phyloP scores from a whole-genome alignment of 495 filamentous ascomycete species.

The Xylaria telfairii region DNA sequence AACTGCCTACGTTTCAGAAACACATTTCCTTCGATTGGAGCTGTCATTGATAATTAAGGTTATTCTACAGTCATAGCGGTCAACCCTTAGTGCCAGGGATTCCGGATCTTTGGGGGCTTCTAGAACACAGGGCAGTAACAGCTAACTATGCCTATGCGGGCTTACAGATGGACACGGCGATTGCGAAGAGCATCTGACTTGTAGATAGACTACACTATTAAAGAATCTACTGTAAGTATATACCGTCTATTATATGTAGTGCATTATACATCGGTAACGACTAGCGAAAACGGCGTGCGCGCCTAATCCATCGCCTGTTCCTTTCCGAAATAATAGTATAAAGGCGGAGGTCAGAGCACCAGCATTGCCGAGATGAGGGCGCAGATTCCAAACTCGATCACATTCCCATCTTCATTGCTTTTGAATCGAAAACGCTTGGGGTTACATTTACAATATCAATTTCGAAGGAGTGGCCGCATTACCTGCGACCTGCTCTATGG shows the following conservation, averaged over 20 bases:
- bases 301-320: conserved; percentile 3
- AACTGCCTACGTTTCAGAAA: conserved; percentile 9
- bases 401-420: background rate
- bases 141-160: background rate
- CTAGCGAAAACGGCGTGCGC: conserved; percentile 9
- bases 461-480: conserved; percentile 16
- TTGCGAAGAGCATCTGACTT: background rate
- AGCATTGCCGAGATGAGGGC: background rate
- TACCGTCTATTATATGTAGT: background rate
- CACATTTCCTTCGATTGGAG: background rate
- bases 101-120: background rate
- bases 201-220: background rate
- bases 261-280: background rate
- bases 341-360: background rate
- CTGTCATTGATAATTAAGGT: conserved; percentile 8
- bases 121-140: conserved; percentile 7
- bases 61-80: conserved; percentile 13
- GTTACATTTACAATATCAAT: conserved; percentile 8
- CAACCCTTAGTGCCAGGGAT: conserved; percentile 3
- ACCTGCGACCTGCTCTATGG: conserved; percentile 17
- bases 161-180: background rate
- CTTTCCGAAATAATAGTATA: background rate
- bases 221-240: no score
- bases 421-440: background rate
- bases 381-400: background rate